Evolutionary conservation across 768 basidiomycete genomes (phyloP), one percentile per base, ranked within the genome.

Genomic region (Sporobolomyces pararoseus): DNA sequence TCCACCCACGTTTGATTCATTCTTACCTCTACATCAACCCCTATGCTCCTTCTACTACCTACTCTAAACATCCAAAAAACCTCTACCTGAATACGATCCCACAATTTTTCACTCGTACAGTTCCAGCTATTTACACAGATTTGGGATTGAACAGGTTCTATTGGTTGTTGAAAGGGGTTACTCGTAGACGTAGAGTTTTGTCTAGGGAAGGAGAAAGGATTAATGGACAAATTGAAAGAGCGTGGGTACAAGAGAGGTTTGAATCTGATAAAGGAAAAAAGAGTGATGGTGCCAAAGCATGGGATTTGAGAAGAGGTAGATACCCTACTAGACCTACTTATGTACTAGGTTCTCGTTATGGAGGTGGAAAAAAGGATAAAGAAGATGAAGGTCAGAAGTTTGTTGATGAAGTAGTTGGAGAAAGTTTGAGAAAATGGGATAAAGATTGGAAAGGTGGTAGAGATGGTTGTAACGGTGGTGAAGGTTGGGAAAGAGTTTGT

Each of bases 291-390:
- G 69, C 69, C 6, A 55, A 54, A 32, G 73, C 70, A 58, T 74
- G 73, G 73, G 63, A 70, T 4, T 7, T 50, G 0, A 25, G 65
- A 7, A 31, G 60, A n/a, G 58, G 65, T 7, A 21, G 69, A 29
- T 74, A 74, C 60, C 73, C 73, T 25, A 61, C 52, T 4, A 47
- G 73, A 3, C 73, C 73, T 52, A 74, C 69, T n/a, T 50, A 55
- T 17, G 69, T 74, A 5, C 57, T 73, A n/a, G 61, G 68, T 2
- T 25, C n/a, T 17, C 52, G 52, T 9, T 19, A 17, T 39, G 60
- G 53, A n/a, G 51, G 63, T 4, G 32, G 12, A 39, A 46, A 37
- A 21, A 21, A 23, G 46, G 21, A 13, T 47, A 47, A 47, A 47
- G 46, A 23, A 23, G 68, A 32, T 19, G 55, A 46, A 21, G 65